phyloP scores from a whole-genome alignment of 345 rosid species.

The Populus pruinosa region DNA sequence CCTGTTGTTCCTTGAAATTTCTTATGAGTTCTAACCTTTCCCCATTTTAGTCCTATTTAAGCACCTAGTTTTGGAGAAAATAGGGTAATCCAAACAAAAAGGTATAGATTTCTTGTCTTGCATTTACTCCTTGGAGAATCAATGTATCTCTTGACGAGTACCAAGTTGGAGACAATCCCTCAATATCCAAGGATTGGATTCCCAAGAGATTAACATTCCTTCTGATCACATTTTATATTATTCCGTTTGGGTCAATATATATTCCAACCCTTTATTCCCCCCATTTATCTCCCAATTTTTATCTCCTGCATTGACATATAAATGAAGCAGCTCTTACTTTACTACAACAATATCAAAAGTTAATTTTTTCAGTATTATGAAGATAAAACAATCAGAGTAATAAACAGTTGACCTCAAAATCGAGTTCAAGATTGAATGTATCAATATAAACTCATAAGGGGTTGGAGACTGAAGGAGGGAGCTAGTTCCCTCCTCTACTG shows the following conservation, averaged over 20 bases:
- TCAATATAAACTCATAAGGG: too few species aligned
- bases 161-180: background rate
- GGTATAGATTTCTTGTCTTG: background rate
- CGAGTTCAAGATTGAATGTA: too few species aligned
- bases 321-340: too few species aligned
- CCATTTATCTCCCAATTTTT: too few species aligned
- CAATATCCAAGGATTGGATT: background rate
- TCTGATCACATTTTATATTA: background rate
- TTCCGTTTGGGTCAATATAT: background rate
- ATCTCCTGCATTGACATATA: too few species aligned
- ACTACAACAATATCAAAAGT: too few species aligned
- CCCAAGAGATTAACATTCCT: background rate
- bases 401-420: too few species aligned
- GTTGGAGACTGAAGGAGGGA: too few species aligned
- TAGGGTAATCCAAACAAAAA: background rate
- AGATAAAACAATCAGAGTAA: too few species aligned
- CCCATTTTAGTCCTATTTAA: background rate
- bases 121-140: background rate
- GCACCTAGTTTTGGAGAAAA: background rate
- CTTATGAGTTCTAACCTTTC: background rate
- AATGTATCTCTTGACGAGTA: background rate
- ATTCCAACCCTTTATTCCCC: background rate
- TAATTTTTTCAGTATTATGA: too few species aligned
- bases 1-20: too few species aligned
- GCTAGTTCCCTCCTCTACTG: too few species aligned